Evolutionary conservation across 768 basidiomycete species (phyloP).

Genomic region (Postia placenta): DNA sequence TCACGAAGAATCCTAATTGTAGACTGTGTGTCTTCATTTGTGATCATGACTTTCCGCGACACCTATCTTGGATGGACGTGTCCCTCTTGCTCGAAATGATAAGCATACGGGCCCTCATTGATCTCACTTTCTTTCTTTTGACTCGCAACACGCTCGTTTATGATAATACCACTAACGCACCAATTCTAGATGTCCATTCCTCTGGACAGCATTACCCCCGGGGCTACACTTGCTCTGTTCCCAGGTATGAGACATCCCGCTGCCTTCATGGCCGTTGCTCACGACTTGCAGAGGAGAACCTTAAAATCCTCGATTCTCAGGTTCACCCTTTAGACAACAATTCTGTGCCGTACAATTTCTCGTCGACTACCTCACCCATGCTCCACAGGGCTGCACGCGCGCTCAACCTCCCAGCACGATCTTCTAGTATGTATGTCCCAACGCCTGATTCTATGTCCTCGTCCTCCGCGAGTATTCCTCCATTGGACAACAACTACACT

Average conservation of each 20-base stretch:
- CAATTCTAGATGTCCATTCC: constrained; percentile 54
- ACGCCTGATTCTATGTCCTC: constrained; percentile 39
- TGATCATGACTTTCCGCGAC: background rate
- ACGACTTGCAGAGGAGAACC: constrained; percentile 60
- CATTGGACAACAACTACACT: constrained; percentile 61
- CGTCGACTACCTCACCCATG: constrained; percentile 52
- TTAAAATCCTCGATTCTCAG: constrained; percentile 67
- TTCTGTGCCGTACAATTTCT: constrained; percentile 73
- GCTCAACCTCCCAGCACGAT: constrained; percentile 57
- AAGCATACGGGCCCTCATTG: background rate
- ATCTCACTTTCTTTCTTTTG: background rate
- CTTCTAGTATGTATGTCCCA: constrained; percentile 53
- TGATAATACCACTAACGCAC: background rate
- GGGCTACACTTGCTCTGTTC: constrained; percentile 65
- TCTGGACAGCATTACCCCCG: constrained; percentile 59
- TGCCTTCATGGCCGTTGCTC: background rate
- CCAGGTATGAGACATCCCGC: constrained; percentile 42
- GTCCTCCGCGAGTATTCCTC: constrained; percentile 29
- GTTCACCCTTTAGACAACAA: constrained; percentile 71
- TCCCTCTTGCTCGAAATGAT: background rate
- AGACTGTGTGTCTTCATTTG: background rate
- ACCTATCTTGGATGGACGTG: background rate
- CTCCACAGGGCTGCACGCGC: constrained; percentile 65
- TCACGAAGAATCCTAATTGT: background rate
- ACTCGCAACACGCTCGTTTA: background rate